Conservation (phyloP, 2,329 filamentous ascomycete genomes). For the Curvularia verruculosa region DNA sequence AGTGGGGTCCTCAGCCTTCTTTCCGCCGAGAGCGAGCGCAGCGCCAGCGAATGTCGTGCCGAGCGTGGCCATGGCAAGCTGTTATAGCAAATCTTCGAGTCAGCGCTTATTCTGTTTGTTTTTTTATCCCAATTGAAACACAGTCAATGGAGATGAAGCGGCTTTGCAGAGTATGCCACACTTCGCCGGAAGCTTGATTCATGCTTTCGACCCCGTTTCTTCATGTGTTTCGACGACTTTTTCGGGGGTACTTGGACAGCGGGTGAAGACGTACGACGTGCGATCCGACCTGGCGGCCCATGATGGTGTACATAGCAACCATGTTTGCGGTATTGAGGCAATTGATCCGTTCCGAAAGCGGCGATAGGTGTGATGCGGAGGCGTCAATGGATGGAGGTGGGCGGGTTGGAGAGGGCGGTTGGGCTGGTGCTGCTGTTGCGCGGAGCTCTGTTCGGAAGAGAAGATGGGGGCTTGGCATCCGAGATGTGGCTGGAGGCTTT, state of each 20-base stretch:
- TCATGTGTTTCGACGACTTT: constrained; percentile 20
- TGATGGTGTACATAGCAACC: constrained; percentile 60
- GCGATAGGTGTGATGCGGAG: constrained; percentile 19
- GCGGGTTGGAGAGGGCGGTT: constrained; percentile 12
- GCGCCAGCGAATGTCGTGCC: constrained; percentile 45
- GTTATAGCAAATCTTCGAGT: neutral
- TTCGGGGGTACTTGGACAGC: constrained; percentile 8
- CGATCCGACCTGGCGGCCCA: constrained; percentile 61
- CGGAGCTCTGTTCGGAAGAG: constrained; percentile 28
- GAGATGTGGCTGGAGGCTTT: constrained; percentile 14
- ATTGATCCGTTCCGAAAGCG: constrained; percentile 21
- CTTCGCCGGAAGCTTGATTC: neutral
- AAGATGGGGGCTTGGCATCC: constrained; percentile 22
- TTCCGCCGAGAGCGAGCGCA: constrained; percentile 44
- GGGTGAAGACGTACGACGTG: constrained; percentile 55
- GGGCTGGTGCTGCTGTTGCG: constrained; percentile 23
- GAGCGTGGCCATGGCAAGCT: constrained; percentile 67
- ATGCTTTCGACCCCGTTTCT: neutral
- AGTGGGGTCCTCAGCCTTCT: constrained; percentile 51
- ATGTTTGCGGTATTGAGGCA: constrained; percentile 47
- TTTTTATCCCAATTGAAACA: neutral
- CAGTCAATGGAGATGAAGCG: neutral
- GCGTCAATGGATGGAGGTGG: constrained; percentile 42
- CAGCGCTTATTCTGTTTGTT: neutral
- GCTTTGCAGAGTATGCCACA: neutral